phyloP scores from a whole-genome alignment of 352 stramenopile species.

The Phytophthora citricola region DNA sequence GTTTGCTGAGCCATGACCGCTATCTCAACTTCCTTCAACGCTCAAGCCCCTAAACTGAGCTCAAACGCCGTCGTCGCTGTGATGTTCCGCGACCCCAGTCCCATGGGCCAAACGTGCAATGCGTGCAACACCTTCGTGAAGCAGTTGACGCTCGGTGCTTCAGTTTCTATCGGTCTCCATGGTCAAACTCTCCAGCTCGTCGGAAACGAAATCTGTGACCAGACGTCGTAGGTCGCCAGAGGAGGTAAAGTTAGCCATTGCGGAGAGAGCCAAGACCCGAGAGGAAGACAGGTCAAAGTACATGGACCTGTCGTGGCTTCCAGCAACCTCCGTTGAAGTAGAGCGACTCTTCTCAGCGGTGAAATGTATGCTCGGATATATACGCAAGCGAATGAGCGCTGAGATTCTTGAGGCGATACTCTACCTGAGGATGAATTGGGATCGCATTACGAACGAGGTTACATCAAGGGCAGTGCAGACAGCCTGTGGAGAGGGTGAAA shows the following conservation, averaged over 20 bases:
- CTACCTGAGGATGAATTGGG: constrained; percentile 6
- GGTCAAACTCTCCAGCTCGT: no score
- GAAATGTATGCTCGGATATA: constrained; percentile 11
- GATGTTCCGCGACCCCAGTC: background rate
- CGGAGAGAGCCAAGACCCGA: background rate
- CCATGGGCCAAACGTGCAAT: background rate
- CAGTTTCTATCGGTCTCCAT: no score
- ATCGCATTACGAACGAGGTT: constrained; percentile 7
- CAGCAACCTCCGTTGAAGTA: background rate
- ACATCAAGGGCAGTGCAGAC: constrained; percentile 1
- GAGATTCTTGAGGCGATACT: no score
- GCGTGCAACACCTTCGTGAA: background rate
- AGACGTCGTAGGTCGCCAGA: background rate
- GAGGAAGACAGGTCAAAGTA: constrained; percentile 1
- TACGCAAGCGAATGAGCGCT: constrained; percentile 7
- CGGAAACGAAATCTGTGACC: no score
- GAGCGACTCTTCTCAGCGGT: constrained; percentile 11
- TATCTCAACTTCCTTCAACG: background rate
- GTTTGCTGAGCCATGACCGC: background rate
- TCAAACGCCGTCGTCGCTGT: background rate
- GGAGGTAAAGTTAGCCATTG: background rate
- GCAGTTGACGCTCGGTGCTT: background rate
- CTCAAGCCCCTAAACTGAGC: background rate
- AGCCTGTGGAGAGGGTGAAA: background rate
- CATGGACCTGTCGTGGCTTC: background rate